phyloP scores from a whole-genome alignment of 495 filamentous ascomycete species.

The Zalerion maritima region DNA sequence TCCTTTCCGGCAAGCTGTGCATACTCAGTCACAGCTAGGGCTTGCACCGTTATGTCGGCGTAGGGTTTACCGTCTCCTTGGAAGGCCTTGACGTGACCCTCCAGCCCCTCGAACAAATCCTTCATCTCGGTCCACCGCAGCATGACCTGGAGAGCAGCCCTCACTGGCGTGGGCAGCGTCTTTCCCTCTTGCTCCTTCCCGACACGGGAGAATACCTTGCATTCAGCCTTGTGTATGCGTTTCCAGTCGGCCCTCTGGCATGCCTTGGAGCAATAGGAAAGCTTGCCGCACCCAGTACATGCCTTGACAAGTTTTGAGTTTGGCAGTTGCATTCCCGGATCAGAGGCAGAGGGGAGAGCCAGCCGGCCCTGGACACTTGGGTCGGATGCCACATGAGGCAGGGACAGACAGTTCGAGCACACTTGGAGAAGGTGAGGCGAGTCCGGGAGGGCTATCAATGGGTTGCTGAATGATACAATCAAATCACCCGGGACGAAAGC shows the following conservation, averaged over 20 bases:
- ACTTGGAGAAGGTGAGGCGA: conserved; percentile 16
- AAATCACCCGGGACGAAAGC: conserved; percentile 22
- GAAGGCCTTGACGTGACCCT: conserved; percentile 23
- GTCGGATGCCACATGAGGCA: neutral
- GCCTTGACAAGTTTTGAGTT: conserved; percentile 16
- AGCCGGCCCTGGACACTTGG: neutral
- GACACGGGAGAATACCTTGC: conserved; percentile 25
- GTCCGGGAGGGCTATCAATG: conserved; percentile 29
- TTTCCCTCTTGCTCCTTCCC: conserved; percentile 6
- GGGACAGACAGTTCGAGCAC: conserved; percentile 27
- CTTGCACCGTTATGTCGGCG: conserved; percentile 31
- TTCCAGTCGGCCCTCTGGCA: conserved; percentile 47
- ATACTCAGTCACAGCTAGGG: conserved; percentile 26
- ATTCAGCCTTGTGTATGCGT: conserved; percentile 34
- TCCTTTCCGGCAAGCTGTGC: conserved; percentile 14
- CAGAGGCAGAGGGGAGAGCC: conserved; percentile 4
- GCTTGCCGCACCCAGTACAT: conserved; percentile 35
- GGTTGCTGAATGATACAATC: conserved; percentile 24
- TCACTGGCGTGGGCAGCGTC: conserved; percentile 30
- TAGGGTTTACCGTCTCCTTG: conserved; percentile 10
- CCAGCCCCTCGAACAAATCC: conserved; percentile 13
- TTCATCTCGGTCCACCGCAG: conserved; percentile 17
- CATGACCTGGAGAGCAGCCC: conserved; percentile 30
- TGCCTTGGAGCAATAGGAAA: conserved; percentile 34
- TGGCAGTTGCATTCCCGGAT: conserved; percentile 5